Conservation (phyloP, 768 basidiomycete species). For the Leccinum imitatum region DNA sequence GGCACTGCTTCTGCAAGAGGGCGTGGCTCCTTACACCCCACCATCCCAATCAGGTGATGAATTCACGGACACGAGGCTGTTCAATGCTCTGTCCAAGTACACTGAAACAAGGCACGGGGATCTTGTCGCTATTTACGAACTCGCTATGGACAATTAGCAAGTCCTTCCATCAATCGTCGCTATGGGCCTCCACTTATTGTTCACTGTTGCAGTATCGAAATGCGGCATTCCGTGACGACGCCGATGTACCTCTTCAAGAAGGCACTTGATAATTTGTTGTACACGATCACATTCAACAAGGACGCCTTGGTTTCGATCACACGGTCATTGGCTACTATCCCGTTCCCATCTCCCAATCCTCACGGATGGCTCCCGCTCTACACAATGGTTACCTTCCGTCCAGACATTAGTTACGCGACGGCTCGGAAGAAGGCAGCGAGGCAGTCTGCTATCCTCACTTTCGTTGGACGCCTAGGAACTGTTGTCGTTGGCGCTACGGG, state of each 20-base stretch:
- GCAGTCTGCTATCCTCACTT: conserved; percentile 65
- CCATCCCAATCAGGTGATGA: conserved; percentile 30
- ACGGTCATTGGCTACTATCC: conserved; percentile 45
- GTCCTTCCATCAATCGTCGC: conserved; percentile 39
- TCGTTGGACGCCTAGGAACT: conserved; percentile 49
- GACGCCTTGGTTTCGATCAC: conserved; percentile 47
- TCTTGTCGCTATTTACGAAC: conserved; percentile 84
- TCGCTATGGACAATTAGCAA: conserved; percentile 97
- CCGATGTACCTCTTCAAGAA: conserved; percentile 77
- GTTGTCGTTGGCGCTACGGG: conserved; percentile 43
- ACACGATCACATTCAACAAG: conserved; percentile 54
- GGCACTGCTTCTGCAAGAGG: conserved; percentile 68
- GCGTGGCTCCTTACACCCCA: conserved; percentile 50
- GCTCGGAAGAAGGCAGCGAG: conserved; percentile 66
- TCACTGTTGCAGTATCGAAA: conserved; percentile 68
- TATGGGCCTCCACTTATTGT: conserved; percentile 20
- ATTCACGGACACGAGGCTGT: conserved; percentile 55
- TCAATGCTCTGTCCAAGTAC: conserved; percentile 71
- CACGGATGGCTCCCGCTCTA: conserved; percentile 91
- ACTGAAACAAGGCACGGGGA: conserved; percentile 83
- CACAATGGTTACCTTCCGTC: conserved; percentile 97
- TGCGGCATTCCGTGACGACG: conserved; percentile 90
- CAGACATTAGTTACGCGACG: conserved; percentile 88
- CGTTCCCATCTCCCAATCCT: conserved; percentile 61
- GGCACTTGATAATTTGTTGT: conserved; percentile 73